Conservation (phyloP, 768 basidiomycete species). For the Tephrocybe sp. region DNA sequence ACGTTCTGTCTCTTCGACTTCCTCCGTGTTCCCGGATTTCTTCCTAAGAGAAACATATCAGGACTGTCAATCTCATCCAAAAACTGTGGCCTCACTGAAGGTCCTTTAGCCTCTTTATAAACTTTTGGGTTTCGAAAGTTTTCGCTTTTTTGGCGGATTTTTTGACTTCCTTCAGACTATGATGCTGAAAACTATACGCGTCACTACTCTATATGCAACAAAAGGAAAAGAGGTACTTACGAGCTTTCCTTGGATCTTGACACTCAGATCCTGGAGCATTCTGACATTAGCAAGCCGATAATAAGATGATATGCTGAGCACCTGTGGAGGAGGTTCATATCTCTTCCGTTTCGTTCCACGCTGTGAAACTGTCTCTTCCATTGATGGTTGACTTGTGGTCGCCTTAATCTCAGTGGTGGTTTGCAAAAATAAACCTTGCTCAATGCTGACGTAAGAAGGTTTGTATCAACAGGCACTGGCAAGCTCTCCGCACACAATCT, state of each 20-base stretch:
- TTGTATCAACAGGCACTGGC: too few species aligned
- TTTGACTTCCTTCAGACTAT: conserved; percentile 66
- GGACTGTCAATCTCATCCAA: not conserved
- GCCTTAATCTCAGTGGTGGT: too few species aligned
- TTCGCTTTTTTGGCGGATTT: conserved; percentile 81
- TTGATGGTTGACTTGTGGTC: not conserved
- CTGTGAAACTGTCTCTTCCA: conserved; percentile 8
- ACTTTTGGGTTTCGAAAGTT: conserved; percentile 74
- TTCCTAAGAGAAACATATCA: conserved; percentile 18
- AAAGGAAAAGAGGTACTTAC: conserved; percentile 32
- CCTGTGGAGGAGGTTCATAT: conserved; percentile 32
- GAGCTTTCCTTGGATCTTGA: conserved; percentile 52
- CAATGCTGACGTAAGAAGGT: too few species aligned
- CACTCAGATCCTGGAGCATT: conserved; percentile 36
- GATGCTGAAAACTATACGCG: conserved; percentile 51
- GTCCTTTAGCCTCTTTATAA: conserved; percentile 79
- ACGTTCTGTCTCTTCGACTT: conserved; percentile 49
- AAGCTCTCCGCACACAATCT: too few species aligned
- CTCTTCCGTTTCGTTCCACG: conserved; percentile 44
- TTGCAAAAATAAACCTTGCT: not conserved
- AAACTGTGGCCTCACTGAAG: conserved; percentile 44
- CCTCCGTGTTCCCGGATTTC: conserved; percentile 35
- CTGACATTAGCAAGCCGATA: conserved; percentile 2
- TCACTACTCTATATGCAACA: not conserved
- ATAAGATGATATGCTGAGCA: conserved; percentile 13